These are phyloP conservation scores for Eimeria sp. DNA, from an alignment of 169 alveolate species.

Conservation along the genomic window DNA sequence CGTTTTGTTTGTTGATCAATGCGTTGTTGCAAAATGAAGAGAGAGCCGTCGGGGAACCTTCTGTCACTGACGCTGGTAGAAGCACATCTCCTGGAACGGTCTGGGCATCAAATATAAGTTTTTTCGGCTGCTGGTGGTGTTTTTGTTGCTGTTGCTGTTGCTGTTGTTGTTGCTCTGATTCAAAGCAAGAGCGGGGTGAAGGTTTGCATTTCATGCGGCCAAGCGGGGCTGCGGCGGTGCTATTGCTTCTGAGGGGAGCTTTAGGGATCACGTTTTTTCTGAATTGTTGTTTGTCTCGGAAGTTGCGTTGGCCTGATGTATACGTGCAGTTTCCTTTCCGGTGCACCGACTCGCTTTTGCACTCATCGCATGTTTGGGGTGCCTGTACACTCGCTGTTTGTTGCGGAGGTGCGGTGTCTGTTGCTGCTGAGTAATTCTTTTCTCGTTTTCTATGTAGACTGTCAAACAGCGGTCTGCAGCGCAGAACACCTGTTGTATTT, in stretches of 20 bases:
- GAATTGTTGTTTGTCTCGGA: not conserved
- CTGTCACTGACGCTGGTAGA: not conserved
- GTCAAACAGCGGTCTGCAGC: slow-evolving; percentile 5
- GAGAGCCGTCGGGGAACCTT: not conserved
- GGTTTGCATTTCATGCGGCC: not conserved
- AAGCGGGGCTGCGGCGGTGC: not conserved
- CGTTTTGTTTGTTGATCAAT: not conserved
- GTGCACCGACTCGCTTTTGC: not conserved
- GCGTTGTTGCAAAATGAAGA: not conserved
- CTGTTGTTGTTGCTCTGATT: not conserved
- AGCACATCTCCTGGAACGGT: not conserved
- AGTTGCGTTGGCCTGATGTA: not conserved
- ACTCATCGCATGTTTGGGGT: not conserved
- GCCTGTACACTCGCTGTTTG: not conserved
- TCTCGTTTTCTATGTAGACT: not conserved
- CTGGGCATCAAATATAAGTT: not conserved
- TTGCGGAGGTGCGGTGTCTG: not conserved
- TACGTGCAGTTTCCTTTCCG: not conserved
- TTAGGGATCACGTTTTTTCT: not conserved
- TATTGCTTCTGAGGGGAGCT: not conserved
- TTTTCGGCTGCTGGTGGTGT: not conserved
- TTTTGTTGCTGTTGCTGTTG: not conserved
- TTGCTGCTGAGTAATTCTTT: not conserved
- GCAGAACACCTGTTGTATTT: slow-evolving; percentile 54
- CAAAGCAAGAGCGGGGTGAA: not conserved